Evolutionary conservation across 371 early-diverging fungal species (phyloP).

Genomic region (Mortierella sp.): DNA sequence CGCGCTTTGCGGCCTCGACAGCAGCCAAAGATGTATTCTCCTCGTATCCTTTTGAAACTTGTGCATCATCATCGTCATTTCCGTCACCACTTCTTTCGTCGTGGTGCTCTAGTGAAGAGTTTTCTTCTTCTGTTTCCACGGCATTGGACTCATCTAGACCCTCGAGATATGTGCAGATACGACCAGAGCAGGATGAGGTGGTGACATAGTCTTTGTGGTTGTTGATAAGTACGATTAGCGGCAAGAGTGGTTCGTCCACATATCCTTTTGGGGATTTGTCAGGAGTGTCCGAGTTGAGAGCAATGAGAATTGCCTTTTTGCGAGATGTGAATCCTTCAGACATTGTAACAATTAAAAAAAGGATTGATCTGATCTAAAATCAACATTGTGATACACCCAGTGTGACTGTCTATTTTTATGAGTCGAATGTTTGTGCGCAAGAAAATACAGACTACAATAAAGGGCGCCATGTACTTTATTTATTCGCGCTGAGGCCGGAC

Average conservation of each 20-base stretch:
- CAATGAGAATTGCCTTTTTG: conserved; percentile 64
- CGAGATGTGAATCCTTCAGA: conserved; percentile 47
- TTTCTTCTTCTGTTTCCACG: background rate
- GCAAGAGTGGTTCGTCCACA: conserved; percentile 71
- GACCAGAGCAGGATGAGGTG: conserved; percentile 73
- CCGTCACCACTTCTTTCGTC: background rate
- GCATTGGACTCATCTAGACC: conserved; percentile 52
- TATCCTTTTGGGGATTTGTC: conserved; percentile 77
- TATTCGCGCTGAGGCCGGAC: too few relatives aligned
- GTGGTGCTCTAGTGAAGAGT: background rate
- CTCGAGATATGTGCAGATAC: conserved; percentile 70
- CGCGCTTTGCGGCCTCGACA: conserved; percentile 47
- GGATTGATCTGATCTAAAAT: background rate
- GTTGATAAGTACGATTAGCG: conserved; percentile 67
- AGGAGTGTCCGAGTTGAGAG: conserved; percentile 65
- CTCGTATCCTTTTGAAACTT: conserved; percentile 25
- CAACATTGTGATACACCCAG: background rate
- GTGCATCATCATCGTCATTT: conserved; percentile 15
- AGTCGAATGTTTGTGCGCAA: too few relatives aligned
- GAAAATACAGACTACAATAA: too few relatives aligned
- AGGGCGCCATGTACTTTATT: too few relatives aligned
- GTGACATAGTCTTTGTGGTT: conserved; percentile 69
- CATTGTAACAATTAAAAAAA: background rate
- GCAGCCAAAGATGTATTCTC: conserved; percentile 41
- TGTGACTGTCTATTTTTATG: too few relatives aligned